These are phyloP conservation scores for Mrakia blollopis DNA, from an alignment of 768 basidiomycete species.

Conservation along the genomic window DNA sequence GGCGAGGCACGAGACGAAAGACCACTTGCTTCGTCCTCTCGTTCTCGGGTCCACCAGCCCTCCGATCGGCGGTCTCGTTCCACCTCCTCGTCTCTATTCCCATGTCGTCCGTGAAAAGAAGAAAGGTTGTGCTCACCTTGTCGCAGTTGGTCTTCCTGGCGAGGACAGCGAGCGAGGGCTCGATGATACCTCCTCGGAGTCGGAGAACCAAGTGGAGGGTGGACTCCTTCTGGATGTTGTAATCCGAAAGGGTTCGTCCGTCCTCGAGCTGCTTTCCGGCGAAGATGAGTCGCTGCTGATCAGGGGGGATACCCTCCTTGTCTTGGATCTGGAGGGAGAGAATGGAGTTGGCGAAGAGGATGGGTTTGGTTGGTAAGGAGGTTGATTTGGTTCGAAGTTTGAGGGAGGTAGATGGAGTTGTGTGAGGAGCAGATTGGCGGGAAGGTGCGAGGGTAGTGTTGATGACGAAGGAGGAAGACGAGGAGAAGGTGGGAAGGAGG, in stretches of 20 bases:
- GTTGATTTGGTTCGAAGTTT: neutral
- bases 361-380: no score
- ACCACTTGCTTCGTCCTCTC: no score
- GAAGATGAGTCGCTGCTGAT: slow-evolving; percentile 52
- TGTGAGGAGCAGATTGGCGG: neutral
- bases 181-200: slow-evolving; percentile 80
- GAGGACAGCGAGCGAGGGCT: slow-evolving; percentile 95
- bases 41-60: no score
- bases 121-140: slow-evolving; percentile 29
- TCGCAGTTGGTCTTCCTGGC: slow-evolving; percentile 84
- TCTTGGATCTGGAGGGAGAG: slow-evolving; percentile 43
- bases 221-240: slow-evolving; percentile 55
- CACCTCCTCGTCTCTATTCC: neutral
- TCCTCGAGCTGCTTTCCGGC: slow-evolving; percentile 49
- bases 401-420: no score
- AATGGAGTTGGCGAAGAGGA: neutral
- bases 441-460: neutral
- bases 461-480: neutral
- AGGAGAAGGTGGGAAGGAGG: neutral
- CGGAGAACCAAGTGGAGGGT: slow-evolving; percentile 96
- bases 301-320: slow-evolving; percentile 48
- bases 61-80: no score
- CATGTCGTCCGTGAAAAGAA: neutral
- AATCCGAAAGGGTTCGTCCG: slow-evolving; percentile 34
- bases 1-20: no score